Evolutionary conservation across 495 filamentous ascomycete genomes (phyloP), one percentile per base, ranked within the genome.

Genomic region (Aspergillus haitiensis): DNA sequence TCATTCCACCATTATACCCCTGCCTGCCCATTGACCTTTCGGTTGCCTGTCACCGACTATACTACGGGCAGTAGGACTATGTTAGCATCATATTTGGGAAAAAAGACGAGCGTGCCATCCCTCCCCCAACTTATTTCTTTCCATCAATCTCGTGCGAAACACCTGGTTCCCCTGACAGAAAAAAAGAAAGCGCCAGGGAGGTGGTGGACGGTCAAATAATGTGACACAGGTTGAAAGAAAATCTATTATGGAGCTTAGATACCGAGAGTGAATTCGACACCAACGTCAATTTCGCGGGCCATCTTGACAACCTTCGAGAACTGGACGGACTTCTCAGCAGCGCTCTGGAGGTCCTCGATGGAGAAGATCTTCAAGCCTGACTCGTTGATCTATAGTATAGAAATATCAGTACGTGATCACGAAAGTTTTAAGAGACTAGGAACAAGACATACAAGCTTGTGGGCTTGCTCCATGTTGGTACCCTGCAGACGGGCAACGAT

Each of bases 341-440:
- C 95, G 72, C 76, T 93, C 79, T 98, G 95, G 63, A 98, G 84
- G 79, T 98, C 95, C 70, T 98, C 94, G 62, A 98, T 97, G 55
- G 90, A 95, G 83, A 98, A 98, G 78, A 98, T 98, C 87, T 98
- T 98, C 67, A 98, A 84, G 64, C 95, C 94, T 50, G 92, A 95
- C 68, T 98, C 92, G 80, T 96, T 96, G 80, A 98, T 92, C 84
- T 86, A 59, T 6, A 10, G 3, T 61, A 33, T 48, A 15, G 47
- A 31, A 32, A 46, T 54, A 45, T 70, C 40, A 66, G 58, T 39
- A 48, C 48, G 36, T n/a, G 6, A 52, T 54, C 35, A 48, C 11
- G 6, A 35, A 5, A 12, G 52, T 32, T 10, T 21, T 12, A 39
- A 37, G 31, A 15, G 35, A n/a, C 9, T n/a, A 49, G 12, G 16